phyloP scores from a whole-genome alignment of 2,329 filamentous ascomycete species.

The Trichophyton verrucosum region DNA sequence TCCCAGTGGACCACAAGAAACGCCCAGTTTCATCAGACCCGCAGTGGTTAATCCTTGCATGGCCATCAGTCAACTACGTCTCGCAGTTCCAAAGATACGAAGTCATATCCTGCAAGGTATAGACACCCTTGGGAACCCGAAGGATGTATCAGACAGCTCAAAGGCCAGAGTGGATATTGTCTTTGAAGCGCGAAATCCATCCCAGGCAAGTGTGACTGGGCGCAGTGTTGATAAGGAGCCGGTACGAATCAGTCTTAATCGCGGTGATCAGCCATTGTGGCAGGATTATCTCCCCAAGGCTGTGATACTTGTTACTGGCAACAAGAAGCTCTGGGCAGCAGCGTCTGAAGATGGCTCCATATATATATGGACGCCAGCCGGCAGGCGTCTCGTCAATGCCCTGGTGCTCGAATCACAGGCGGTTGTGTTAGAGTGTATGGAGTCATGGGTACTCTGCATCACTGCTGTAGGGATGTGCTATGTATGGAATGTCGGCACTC shows the following conservation, averaged over 20 bases:
- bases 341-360: conserved; percentile 87
- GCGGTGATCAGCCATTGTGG: conserved; percentile 72
- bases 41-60: conserved; percentile 75
- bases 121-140: conserved; percentile 42
- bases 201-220: conserved; percentile 46
- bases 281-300: conserved; percentile 82
- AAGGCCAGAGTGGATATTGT: conserved; percentile 57
- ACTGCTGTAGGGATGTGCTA: conserved; percentile 79
- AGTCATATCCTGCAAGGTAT: conserved; percentile 70
- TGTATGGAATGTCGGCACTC: conserved; percentile 81
- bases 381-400: conserved; percentile 70
- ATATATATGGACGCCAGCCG: conserved; percentile 85
- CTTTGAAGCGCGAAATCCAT: conserved; percentile 78
- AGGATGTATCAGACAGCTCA: conserved; percentile 28
- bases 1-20: conserved; percentile 45
- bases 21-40: conserved; percentile 74
- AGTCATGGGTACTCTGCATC: conserved; percentile 80
- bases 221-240: conserved; percentile 60
- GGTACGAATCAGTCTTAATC: conserved; percentile 67
- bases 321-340: conserved; percentile 79
- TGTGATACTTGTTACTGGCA: conserved; percentile 82
- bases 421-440: conserved; percentile 82
- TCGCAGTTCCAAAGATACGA: conserved; percentile 79
- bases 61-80: conserved; percentile 65
- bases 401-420: conserved; percentile 83